A percentile compares a stretch with the other conserved stretches of the same genome.
Conservation (phyloP, 2,329 filamentous ascomycete genomes). For the Phaeosphaeriaceae sp. region DNA sequence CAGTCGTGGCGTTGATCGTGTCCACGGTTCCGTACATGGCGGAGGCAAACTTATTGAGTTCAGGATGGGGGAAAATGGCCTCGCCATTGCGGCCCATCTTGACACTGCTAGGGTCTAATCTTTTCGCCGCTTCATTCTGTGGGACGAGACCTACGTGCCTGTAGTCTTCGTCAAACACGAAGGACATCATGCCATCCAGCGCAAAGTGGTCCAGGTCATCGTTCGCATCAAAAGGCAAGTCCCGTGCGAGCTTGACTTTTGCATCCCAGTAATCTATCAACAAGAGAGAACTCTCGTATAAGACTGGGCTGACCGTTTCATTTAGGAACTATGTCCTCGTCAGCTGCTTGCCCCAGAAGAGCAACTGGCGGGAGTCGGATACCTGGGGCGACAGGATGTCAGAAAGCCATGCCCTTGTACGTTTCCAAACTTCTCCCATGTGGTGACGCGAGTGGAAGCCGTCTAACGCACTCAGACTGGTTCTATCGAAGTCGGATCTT, state of each 20-base stretch:
- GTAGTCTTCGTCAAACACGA: slow-evolving; percentile 3
- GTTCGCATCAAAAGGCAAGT: neutral
- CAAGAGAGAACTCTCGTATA: neutral
- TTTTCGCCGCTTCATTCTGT: neutral
- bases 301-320: neutral
- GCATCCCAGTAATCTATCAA: slow-evolving; percentile 2
- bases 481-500: slow-evolving; percentile 13
- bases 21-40: slow-evolving; percentile 8
- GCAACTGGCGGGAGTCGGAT: neutral
- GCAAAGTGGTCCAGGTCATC: slow-evolving; percentile 6
- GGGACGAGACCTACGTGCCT: slow-evolving; percentile 1
- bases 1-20: slow-evolving; percentile 3
- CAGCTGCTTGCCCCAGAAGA: neutral
- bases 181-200: slow-evolving; percentile 4
- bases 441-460: slow-evolving; percentile 31
- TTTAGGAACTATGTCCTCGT: slow-evolving; percentile 1
- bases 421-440: slow-evolving; percentile 36
- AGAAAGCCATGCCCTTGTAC: neutral
- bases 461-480: slow-evolving; percentile 32
- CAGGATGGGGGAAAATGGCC: neutral
- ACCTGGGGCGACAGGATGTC: neutral
- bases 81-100: slow-evolving; percentile 1
- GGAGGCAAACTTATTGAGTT: slow-evolving; percentile 1
- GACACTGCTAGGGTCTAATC: neutral
- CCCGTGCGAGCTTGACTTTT: slow-evolving; percentile 1